Evolutionary conservation across 176 grass and related monocot species (phyloP).

Genomic region (Eragrostis curvula): DNA sequence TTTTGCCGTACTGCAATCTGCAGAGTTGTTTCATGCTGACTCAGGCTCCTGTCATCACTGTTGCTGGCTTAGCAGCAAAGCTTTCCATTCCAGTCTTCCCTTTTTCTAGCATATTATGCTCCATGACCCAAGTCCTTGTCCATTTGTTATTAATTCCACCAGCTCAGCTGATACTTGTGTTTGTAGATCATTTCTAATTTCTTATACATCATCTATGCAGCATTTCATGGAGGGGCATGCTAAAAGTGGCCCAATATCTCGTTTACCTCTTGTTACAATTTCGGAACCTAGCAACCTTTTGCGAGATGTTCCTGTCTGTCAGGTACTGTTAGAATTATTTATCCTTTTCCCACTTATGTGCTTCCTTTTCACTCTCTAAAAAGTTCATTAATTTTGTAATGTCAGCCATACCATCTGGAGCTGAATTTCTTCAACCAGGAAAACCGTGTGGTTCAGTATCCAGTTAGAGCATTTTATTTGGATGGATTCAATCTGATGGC

Average conservation of each 20-base stretch:
- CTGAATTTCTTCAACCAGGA: slow-evolving; percentile 97
- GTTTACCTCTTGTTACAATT: slow-evolving; percentile 91
- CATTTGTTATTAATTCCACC: slow-evolving; percentile 8
- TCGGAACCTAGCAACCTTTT: slow-evolving; percentile 87
- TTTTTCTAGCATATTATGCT: slow-evolving; percentile 2
- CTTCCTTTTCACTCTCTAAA: slow-evolving; percentile 45
- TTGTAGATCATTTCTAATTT: slow-evolving; percentile 13
- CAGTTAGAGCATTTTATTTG: slow-evolving; percentile 89
- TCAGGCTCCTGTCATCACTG: background rate
- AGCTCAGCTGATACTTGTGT: background rate
- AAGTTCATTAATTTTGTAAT: slow-evolving; percentile 37
- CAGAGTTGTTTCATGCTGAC: slow-evolving; percentile 15
- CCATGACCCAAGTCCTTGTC: background rate
- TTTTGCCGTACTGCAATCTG: slow-evolving; percentile 19
- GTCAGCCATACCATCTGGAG: slow-evolving; percentile 94
- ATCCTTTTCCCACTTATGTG: slow-evolving; percentile 39
- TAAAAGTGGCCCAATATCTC: slow-evolving; percentile 95
- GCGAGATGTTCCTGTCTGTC: slow-evolving; percentile 92
- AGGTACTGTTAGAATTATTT: slow-evolving; percentile 55
- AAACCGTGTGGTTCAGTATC: slow-evolving; percentile 93
- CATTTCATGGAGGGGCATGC: slow-evolving; percentile 99
- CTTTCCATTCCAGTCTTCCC: too few relatives aligned
- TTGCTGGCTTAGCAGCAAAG: background rate
- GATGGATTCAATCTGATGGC: slow-evolving; percentile 98
- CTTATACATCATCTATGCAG: slow-evolving; percentile 49